Base-by-base conservation (phyloP, 306 rosid species). In the Rosa lucieae region DNA sequence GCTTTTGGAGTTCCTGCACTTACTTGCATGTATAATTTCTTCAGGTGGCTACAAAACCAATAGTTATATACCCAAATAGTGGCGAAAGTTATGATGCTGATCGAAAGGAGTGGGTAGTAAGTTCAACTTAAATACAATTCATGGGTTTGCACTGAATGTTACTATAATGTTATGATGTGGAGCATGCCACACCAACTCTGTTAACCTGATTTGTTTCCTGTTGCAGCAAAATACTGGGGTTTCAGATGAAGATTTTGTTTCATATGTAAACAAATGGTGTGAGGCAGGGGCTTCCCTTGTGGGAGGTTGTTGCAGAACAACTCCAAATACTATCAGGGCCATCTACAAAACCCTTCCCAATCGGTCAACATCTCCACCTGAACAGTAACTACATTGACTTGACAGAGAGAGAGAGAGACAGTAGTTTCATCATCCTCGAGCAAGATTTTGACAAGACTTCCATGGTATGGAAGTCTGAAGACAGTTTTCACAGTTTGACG, bases 231-330 rank as follows among this genome's bases (percentile, higher is more conserved):
- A 89, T 81, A 82, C 83, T 18, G 97, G 87, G 26, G 78, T 32
- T 20, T 80, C 79, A 42, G 92, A 86, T 82, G 89, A 88, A 67
- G 98, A 93, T 82, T 93, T 93, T 84, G 97, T 95, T 0, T 72
- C 96, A 6, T 90, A 88, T 42, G 84, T 91, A 47, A 85, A 82
- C 39, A 91, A 88, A 78, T 96, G 99, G 99, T 83, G 89, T 37
- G 89, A 91, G 75, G 89, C 86, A 1, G 98, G 99, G 73, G 98
- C 99, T 72, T 85, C 94, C 47, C 82, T 96, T 9, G 89, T 96
- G 8, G 99, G 99, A 63, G 99, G 99, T 23, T 96, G 98, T 82
- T 93, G 99, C 88, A 89, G 96, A 82, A 96, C 99, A 73, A 93
- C 96, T 63, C 99, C 98, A 23, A 81, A 88, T 5, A 93, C 99